These are phyloP conservation scores for Cadophora malorum DNA, from an alignment of 2,329 filamentous ascomycete species.

Conservation along the genomic window DNA sequence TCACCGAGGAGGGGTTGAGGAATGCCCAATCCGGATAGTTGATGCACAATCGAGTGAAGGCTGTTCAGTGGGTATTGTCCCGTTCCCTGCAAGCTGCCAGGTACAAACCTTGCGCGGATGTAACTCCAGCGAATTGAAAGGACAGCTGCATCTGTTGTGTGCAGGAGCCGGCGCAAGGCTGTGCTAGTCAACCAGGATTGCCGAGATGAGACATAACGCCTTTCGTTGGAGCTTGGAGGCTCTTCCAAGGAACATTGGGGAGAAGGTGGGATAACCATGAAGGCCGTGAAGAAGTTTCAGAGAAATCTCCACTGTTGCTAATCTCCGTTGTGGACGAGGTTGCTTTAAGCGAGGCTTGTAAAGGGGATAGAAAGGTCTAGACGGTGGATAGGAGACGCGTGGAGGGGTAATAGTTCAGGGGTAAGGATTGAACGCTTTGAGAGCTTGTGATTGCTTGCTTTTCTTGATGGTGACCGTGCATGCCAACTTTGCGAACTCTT, in stretches of 20 bases:
- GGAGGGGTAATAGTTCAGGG: neutral
- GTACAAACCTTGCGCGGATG: neutral
- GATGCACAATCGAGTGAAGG: slow-evolving; percentile 3
- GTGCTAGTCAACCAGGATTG: slow-evolving; percentile 12
- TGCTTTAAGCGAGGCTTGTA: slow-evolving; percentile 2
- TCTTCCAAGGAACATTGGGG: slow-evolving; percentile 2
- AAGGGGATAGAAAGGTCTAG: neutral
- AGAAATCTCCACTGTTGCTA: neutral
- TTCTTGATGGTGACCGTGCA: slow-evolving; percentile 1
- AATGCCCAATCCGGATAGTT: slow-evolving; percentile 2
- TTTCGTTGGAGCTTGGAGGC: slow-evolving; percentile 3
- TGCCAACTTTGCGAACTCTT: neutral
- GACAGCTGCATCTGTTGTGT: neutral
- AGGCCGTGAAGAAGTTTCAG: neutral
- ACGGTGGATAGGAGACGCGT: neutral
- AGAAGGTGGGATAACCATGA: slow-evolving; percentile 10
- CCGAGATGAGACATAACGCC: slow-evolving; percentile 5
- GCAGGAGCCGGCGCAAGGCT: slow-evolving; percentile 9
- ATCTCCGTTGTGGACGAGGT: neutral
- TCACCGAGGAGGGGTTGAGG: neutral
- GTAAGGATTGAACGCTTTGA: neutral
- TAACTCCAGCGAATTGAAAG: neutral
- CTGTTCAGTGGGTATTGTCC: slow-evolving; percentile 12
- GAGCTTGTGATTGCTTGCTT: slow-evolving; percentile 6
- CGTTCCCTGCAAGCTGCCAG: slow-evolving; percentile 1